Conservation (phyloP, 306 rosid species). For the Glycine soja region DNA sequence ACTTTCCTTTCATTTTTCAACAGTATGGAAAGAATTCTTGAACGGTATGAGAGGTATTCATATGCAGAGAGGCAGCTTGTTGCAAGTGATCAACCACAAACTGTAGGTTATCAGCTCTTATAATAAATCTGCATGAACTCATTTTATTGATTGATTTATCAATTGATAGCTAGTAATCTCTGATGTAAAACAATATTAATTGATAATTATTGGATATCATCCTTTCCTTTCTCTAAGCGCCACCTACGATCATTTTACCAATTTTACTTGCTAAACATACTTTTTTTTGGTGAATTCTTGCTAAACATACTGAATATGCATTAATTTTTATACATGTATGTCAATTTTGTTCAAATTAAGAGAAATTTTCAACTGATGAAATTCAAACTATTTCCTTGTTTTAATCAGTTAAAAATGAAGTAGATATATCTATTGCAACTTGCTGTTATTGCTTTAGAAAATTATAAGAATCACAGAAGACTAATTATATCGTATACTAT, state of each 20-base stretch:
- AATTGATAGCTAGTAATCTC: neutral
- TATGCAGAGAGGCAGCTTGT: conserved; percentile 68
- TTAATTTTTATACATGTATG: no score
- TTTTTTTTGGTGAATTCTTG: no score
- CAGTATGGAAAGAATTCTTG: conserved; percentile 88
- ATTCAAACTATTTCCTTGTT: no score
- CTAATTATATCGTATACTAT: neutral
- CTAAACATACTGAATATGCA: no score
- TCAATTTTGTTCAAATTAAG: no score
- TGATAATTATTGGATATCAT: neutral
- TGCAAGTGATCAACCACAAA: conserved; percentile 54
- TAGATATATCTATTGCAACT: no score
- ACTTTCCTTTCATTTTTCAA: neutral
- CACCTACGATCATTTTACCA: no score
- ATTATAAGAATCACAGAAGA: neutral
- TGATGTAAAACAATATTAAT: neutral
- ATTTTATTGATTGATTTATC: neutral
- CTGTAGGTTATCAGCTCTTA: conserved; percentile 45
- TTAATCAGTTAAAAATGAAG: no score
- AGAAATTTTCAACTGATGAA: no score
- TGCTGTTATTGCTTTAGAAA: no score
- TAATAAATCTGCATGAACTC: neutral
- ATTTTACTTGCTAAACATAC: no score
- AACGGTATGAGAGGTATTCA: conserved; percentile 82
- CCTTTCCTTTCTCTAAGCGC: neutral